A percentile compares a stretch with the other conserved stretches of the same genome.
Evolutionary conservation across 805 yeast species (phyloP).

Genomic region (Lipomyces sp.): DNA sequence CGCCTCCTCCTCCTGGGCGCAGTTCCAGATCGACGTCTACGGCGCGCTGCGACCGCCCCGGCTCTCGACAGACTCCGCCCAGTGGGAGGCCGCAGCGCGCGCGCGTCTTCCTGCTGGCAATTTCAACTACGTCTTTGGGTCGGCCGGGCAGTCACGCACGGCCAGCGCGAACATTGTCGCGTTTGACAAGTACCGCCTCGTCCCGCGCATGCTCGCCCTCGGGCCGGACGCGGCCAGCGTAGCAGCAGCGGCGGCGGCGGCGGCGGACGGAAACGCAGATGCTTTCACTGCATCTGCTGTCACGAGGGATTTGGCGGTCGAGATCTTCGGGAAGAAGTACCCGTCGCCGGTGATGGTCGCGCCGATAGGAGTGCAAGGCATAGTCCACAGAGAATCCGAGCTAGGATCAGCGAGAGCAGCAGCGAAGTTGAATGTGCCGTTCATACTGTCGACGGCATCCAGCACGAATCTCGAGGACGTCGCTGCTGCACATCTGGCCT

Average conservation of each 20-base stretch:
- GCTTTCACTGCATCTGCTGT: too few relatives aligned
- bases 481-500: constrained; percentile 17
- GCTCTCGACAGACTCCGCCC: constrained; percentile 5
- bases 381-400: constrained; percentile 33
- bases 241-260: too few relatives aligned
- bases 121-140: constrained; percentile 21
- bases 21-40: constrained; percentile 19
- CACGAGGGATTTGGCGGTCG: constrained; percentile 16
- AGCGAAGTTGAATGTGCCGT: constrained; percentile 32
- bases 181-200: constrained; percentile 13
- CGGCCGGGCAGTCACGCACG: constrained; percentile 18
- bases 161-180: constrained; percentile 17
- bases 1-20: constrained; percentile 22
- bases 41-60: constrained; percentile 12
- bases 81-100: constrained; percentile 18
- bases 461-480: constrained; percentile 25
- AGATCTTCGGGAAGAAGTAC: constrained; percentile 29
- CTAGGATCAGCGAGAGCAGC: constrained; percentile 34
- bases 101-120: constrained; percentile 5
- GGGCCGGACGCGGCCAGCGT: neutral
- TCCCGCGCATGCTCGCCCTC: constrained; percentile 23
- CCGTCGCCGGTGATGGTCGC: constrained; percentile 33
- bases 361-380: constrained; percentile 35
- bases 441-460: constrained; percentile 34
- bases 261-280: too few relatives aligned